These are phyloP conservation scores for Jimgerdemannia lactiflua DNA, from an alignment of 192 early-diverging fungal genomes.

Conservation along the genomic window DNA sequence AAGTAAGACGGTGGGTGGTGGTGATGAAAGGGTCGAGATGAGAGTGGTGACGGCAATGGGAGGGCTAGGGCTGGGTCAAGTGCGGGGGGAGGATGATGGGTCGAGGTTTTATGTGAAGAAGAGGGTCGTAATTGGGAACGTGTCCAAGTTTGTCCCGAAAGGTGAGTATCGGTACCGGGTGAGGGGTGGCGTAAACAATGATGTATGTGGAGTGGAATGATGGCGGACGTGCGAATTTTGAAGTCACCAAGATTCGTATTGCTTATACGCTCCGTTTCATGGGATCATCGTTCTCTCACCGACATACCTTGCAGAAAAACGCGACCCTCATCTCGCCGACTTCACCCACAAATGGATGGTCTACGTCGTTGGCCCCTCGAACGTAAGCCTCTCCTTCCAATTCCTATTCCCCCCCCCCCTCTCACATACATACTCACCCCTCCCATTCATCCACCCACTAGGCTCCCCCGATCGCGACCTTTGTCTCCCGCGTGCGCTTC, in stretches of 20 bases:
- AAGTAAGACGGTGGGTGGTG: no score
- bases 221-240: no score
- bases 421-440: not conserved
- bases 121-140: conserved; percentile 68
- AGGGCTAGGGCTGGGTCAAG: not conserved
- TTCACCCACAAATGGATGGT: conserved; percentile 91
- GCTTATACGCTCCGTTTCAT: no score
- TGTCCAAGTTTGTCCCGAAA: conserved; percentile 65
- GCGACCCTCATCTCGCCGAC: conserved; percentile 50
- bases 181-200: not conserved
- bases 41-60: conserved; percentile 19
- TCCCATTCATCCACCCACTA: not conserved
- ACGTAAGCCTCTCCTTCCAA: conserved; percentile 17
- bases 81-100: conserved; percentile 34
- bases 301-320: conserved; percentile 26
- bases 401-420: not conserved
- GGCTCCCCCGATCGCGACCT: conserved; percentile 51
- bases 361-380: conserved; percentile 67
- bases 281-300: no score
- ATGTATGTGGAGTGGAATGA: not conserved
- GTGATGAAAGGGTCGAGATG: no score
- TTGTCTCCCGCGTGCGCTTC: conserved; percentile 78
- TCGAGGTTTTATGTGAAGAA: conserved; percentile 74
- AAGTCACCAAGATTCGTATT: no score
- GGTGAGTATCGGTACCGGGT: conserved; percentile 17